Percentiles rank a stretch among this genome's conserved stretches.
These are phyloP conservation scores for Phyllosticta citriasiana DNA, from an alignment of 2,329 filamentous ascomycete genomes.

Conservation along the genomic window DNA sequence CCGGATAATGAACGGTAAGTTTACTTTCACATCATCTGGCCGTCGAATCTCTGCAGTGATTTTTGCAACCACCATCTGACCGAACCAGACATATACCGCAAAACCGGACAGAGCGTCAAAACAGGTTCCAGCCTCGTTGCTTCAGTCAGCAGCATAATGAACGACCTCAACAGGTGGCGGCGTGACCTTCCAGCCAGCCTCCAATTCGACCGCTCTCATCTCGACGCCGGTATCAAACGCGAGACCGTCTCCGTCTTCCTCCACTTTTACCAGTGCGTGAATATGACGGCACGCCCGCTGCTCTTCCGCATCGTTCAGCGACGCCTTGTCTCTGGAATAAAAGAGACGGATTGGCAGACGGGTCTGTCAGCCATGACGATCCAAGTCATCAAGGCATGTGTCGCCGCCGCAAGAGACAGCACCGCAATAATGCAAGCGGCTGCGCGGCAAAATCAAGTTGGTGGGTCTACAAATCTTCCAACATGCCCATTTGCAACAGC, in stretches of 20 bases:
- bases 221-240: slow-evolving; percentile 34
- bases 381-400: slow-evolving; percentile 43
- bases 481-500: too few relatives aligned
- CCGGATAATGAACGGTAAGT: slow-evolving; percentile 29
- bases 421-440: slow-evolving; percentile 41
- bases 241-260: slow-evolving; percentile 44
- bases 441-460: slow-evolving; percentile 39
- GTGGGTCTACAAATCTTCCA: not conserved
- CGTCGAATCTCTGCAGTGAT: not conserved
- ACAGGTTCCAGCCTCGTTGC: slow-evolving; percentile 39
- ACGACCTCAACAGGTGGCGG: slow-evolving; percentile 42
- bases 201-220: slow-evolving; percentile 38
- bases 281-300: slow-evolving; percentile 46
- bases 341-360: slow-evolving; percentile 34
- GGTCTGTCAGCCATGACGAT: slow-evolving; percentile 41
- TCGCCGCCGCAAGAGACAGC: slow-evolving; percentile 41
- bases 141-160: slow-evolving; percentile 42
- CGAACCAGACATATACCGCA: slow-evolving; percentile 38
- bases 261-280: slow-evolving; percentile 49
- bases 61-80: not conserved
- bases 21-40: too few relatives aligned
- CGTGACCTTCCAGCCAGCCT: slow-evolving; percentile 38
- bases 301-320: slow-evolving; percentile 45
- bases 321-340: slow-evolving; percentile 29
- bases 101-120: slow-evolving; percentile 26